Evolutionary conservation across 202 grass and related monocot species (phyloP).

Genomic region (Carex sylvatica): DNA sequence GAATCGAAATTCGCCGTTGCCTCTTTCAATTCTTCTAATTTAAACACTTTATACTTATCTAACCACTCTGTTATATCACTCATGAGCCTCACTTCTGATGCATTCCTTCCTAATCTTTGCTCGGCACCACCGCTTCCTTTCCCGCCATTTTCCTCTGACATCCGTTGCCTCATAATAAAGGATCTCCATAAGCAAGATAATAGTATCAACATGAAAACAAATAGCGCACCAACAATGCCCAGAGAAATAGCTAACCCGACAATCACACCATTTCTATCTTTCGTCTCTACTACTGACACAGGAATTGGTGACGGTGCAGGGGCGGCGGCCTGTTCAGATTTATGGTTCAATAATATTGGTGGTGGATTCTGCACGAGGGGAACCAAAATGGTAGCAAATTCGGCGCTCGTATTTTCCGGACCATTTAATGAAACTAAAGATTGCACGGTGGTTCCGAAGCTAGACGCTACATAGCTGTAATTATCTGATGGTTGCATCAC

Average conservation of each 20-base stretch:
- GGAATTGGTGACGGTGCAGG: conserved; percentile 42
- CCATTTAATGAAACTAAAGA: conserved; percentile 75
- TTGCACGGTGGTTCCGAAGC: conserved; percentile 48
- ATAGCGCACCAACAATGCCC: conserved; percentile 48
- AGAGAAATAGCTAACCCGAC: conserved; percentile 53
- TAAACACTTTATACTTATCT: conserved; percentile 92
- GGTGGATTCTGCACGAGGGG: conserved; percentile 49
- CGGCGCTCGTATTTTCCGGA: conserved; percentile 32
- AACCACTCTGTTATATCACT: conserved; percentile 85
- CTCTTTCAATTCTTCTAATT: conserved; percentile 57
- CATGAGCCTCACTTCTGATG: conserved; percentile 41
- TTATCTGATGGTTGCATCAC: conserved; percentile 73
- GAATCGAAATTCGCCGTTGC: conserved; percentile 61
- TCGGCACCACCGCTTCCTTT: conserved; percentile 25
- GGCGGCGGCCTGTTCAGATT: conserved; percentile 17
- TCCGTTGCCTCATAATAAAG: conserved; percentile 26
- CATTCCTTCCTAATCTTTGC: conserved; percentile 11
- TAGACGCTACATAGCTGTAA: conserved; percentile 59
- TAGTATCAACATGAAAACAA: conserved; percentile 52
- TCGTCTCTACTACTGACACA: not conserved
- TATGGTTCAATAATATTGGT: conserved; percentile 46
- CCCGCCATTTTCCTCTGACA: conserved; percentile 31
- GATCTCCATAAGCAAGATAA: conserved; percentile 46
- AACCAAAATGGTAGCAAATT: conserved; percentile 50
- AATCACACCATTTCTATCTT: conserved; percentile 49